Evolutionary conservation across 2,329 filamentous ascomycete genomes (phyloP).

Genomic region (Colletotrichum zoysiae): DNA sequence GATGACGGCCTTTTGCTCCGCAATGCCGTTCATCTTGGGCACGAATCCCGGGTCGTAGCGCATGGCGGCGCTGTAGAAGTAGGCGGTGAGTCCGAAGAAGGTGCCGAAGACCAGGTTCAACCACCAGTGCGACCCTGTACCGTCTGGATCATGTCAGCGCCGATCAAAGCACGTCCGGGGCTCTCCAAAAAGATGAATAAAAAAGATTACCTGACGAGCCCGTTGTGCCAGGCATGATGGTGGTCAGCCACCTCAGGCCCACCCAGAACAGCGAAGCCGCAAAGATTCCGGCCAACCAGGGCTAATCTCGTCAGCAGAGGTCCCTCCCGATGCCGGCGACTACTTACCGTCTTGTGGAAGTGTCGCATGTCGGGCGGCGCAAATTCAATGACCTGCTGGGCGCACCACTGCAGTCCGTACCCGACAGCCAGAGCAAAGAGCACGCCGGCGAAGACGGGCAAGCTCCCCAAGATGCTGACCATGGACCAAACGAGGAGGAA

Average conservation of each 20-base stretch:
- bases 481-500: conserved; percentile 80
- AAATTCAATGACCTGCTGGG: conserved; percentile 82
- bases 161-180: neutral
- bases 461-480: conserved; percentile 78
- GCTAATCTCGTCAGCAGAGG: conserved; percentile 62
- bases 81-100: conserved; percentile 75
- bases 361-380: conserved; percentile 89
- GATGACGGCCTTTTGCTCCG: conserved; percentile 89
- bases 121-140: conserved; percentile 75
- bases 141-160: conserved; percentile 63
- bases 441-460: conserved; percentile 81
- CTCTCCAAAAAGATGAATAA: no score
- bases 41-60: conserved; percentile 91
- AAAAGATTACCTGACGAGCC: conserved; percentile 68
- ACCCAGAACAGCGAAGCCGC: conserved; percentile 87
- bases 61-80: conserved; percentile 92
- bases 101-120: conserved; percentile 81
- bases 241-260: conserved; percentile 79
- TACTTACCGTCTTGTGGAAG: conserved; percentile 86
- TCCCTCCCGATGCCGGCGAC: conserved; percentile 33
- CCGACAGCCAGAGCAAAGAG: conserved; percentile 76
- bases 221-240: conserved; percentile 70
- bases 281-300: conserved; percentile 95
- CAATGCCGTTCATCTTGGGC: conserved; percentile 88
- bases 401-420: conserved; percentile 81